A percentile compares a stretch with the other conserved stretches of the same genome.
These are phyloP conservation scores for Stemphylium lycopersici DNA, from an alignment of 2,329 filamentous ascomycete species.

Conservation along the genomic window DNA sequence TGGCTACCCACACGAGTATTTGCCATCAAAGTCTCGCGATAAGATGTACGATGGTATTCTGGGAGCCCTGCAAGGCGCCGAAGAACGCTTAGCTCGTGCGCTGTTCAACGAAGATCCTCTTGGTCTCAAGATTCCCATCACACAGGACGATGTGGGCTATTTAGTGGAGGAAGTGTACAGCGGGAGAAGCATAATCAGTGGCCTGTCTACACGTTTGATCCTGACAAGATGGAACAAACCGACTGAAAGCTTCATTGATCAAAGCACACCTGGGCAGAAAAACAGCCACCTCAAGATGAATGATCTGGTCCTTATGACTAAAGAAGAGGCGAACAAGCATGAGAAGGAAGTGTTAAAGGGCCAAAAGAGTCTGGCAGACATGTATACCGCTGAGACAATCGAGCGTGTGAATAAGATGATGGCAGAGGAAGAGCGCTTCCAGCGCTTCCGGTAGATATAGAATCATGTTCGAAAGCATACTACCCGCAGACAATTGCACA, in stretches of 20 bases:
- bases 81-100: conserved; percentile 74
- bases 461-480: not conserved
- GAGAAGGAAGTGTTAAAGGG: conserved; percentile 78
- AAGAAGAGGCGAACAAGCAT: conserved; percentile 82
- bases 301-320: conserved; percentile 89
- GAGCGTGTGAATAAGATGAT: conserved; percentile 70
- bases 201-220: conserved; percentile 77
- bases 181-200: conserved; percentile 81
- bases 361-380: conserved; percentile 68
- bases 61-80: conserved; percentile 73
- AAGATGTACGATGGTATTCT: conserved; percentile 92
- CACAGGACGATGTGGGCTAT: conserved; percentile 81
- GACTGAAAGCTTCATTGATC: conserved; percentile 65
- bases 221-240: conserved; percentile 83
- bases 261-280: conserved; percentile 75
- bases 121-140: conserved; percentile 81
- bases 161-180: conserved; percentile 87
- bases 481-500: not conserved
- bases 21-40: conserved; percentile 79
- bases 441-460: conserved; percentile 52
- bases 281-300: conserved; percentile 70
- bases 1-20: conserved; percentile 85
- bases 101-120: conserved; percentile 61
- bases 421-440: conserved; percentile 67
- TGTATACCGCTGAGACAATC: conserved; percentile 75